phyloP scores from a whole-genome alignment of 768 basidiomycete species.

The Podaxis carcinomalis region DNA sequence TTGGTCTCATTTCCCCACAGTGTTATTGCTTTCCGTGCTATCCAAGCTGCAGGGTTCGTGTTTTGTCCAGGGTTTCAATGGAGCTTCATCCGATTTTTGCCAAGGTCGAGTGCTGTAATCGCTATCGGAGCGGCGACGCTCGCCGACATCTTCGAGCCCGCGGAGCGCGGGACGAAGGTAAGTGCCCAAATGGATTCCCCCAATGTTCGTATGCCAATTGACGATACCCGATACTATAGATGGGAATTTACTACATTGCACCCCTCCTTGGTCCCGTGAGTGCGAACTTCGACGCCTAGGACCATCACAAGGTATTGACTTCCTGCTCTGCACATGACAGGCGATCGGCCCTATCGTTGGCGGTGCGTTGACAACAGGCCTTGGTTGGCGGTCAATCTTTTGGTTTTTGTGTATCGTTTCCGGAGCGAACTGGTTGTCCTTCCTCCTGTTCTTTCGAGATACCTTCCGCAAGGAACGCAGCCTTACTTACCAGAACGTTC shows the following conservation, averaged over 20 bases:
- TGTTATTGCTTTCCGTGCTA: slow-evolving; percentile 63
- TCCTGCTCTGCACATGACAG: slow-evolving; percentile 16
- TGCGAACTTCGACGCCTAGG: slow-evolving; percentile 6
- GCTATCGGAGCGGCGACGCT: slow-evolving; percentile 74
- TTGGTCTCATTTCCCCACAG: slow-evolving; percentile 17
- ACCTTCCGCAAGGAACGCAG: slow-evolving; percentile 84
- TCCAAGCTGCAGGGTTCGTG: slow-evolving; percentile 64
- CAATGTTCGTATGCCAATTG: neutral
- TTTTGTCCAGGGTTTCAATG: neutral
- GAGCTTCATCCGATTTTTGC: neutral
- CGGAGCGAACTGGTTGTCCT: slow-evolving; percentile 47
- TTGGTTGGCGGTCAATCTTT: slow-evolving; percentile 78
- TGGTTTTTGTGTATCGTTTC: slow-evolving; percentile 75
- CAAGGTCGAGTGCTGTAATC: slow-evolving; percentile 61
- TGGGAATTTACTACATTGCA: slow-evolving; percentile 79
- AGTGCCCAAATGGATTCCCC: neutral
- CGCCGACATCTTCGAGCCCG: slow-evolving; percentile 73
- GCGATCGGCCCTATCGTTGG: slow-evolving; percentile 70
- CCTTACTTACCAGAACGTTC: slow-evolving; percentile 66
- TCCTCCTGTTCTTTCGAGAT: slow-evolving; percentile 71
- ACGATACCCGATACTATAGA: slow-evolving; percentile 24
- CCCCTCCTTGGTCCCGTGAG: slow-evolving; percentile 68
- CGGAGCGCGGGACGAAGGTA: slow-evolving; percentile 65
- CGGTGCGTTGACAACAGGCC: slow-evolving; percentile 59
- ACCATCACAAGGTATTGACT: neutral